These are phyloP conservation scores for Rutstroemia sydowiana DNA, from an alignment of 2,329 filamentous ascomycete genomes.

Conservation along the genomic window DNA sequence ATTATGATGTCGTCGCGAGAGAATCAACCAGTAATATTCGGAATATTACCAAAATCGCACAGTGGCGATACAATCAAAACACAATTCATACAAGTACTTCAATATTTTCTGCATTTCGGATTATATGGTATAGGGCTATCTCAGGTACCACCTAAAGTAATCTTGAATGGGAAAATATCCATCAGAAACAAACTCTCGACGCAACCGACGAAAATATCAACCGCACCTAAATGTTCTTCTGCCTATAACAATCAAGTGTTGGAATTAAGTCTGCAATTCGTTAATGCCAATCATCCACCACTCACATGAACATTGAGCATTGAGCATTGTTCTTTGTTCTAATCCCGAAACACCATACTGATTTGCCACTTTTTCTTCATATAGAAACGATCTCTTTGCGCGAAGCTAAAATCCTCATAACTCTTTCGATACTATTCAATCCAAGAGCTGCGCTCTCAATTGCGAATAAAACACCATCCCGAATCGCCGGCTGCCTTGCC, in stretches of 20 bases:
- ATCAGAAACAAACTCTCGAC: background rate
- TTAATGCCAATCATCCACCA: background rate
- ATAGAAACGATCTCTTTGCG: background rate
- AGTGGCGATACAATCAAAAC: constrained; percentile 9
- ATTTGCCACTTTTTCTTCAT: background rate
- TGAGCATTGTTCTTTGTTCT: constrained; percentile 4
- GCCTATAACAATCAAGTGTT: background rate
- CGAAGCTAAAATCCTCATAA: background rate
- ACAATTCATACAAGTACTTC: too few species aligned
- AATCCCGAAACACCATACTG: background rate
- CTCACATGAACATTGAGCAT: too few species aligned
- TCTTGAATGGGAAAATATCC: background rate
- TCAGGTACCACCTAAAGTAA: too few species aligned
- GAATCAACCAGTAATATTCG: background rate
- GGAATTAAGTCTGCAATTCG: constrained; percentile 3
- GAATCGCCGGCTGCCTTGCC: constrained; percentile 39
- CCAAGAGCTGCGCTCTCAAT: constrained; percentile 15
- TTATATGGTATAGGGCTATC: too few species aligned
- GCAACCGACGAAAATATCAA: background rate
- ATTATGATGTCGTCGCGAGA: background rate
- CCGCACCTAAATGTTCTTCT: background rate
- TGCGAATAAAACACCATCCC: constrained; percentile 12
- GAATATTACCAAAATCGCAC: constrained; percentile 3
- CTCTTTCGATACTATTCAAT: background rate
- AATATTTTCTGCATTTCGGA: too few species aligned